Evolutionary conservation across 2,329 filamentous ascomycete genomes (phyloP), one percentile per base, ranked within the genome.

Genomic region (Cephalotrichum gorgonifer): DNA sequence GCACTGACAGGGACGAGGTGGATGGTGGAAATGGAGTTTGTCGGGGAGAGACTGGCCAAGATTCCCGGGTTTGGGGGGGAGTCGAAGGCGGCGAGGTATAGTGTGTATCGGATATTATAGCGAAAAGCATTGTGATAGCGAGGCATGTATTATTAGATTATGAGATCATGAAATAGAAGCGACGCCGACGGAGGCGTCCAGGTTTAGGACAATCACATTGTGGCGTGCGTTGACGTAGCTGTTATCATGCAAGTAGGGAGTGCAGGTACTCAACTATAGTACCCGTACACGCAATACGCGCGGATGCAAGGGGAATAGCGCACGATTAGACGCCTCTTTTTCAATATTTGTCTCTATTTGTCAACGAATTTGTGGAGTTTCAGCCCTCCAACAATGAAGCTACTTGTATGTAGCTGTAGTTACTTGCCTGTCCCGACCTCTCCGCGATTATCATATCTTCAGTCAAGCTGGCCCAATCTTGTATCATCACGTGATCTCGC

Each of bases 1-100:
- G 53, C 51, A 28, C 57, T 70, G 47, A 78, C 75, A 1, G 65
- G 63, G 23, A 78, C 74, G 2, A 57, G 55, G 38, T 79, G 76
- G 76, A 61, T 63, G 46, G 70, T 75, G 2, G 64, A 71, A 44
- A 54, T 73, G 46, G 65, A 72, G 51, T 56, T 59, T 28, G 54
- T 58, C 3, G 56, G 47, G 14, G 53, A 53, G 44, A 49, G 51
- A 30, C 48, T 39, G n/a, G 38, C 43, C 9, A 38, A 49, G 43
- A 42, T 57, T 23, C 54, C 53, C 4, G 54, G 55, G 12, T 54
- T 56, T 14, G 50, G 51, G 6, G 48, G 52, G 9, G 54, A 54
- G 7, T 42, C 50, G 17, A 52, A 47, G 47, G 49, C 31, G 47
- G 53, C 44, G 44, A 53, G 44, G 30, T 54, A 55, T 39, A 52